Evolutionary conservation across 2,329 filamentous ascomycete species (phyloP).

Genomic region (Aspergillus alliaceus): DNA sequence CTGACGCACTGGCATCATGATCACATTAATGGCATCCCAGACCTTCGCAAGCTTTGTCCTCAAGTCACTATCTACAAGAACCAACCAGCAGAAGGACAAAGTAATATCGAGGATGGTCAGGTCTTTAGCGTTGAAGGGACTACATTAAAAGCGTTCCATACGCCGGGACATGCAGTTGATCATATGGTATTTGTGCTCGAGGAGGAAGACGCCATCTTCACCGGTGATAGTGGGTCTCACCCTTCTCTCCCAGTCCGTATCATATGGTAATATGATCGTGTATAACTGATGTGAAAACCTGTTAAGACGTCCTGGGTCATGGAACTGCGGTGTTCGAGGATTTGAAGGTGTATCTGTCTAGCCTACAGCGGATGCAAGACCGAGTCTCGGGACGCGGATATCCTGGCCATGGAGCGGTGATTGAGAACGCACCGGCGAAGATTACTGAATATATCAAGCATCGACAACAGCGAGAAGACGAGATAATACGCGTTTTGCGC

Average conservation of each 20-base stretch:
- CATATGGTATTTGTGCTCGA: slow-evolving; percentile 77
- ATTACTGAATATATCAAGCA: slow-evolving; percentile 83
- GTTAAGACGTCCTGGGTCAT: slow-evolving; percentile 72
- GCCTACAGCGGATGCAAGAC: slow-evolving; percentile 67
- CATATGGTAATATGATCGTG: neutral
- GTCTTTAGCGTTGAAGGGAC: slow-evolving; percentile 53
- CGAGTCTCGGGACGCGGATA: slow-evolving; percentile 68
- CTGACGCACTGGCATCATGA: slow-evolving; percentile 94
- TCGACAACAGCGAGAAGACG: slow-evolving; percentile 73
- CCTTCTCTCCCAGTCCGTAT: neutral
- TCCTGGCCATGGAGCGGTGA: slow-evolving; percentile 80
- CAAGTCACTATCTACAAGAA: slow-evolving; percentile 66
- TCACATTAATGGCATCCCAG: slow-evolving; percentile 73
- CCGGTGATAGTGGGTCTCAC: slow-evolving; percentile 65
- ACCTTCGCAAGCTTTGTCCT: slow-evolving; percentile 67
- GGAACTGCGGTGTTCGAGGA: slow-evolving; percentile 85
- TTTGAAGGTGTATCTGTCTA: slow-evolving; percentile 66
- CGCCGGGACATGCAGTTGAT: slow-evolving; percentile 76
- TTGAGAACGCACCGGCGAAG: slow-evolving; percentile 69
- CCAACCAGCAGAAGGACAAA: slow-evolving; percentile 53
- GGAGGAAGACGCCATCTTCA: slow-evolving; percentile 81
- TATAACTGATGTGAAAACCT: neutral
- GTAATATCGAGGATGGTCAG: slow-evolving; percentile 57
- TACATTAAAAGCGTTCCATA: slow-evolving; percentile 66
- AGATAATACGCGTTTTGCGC: slow-evolving; percentile 67